These are phyloP conservation scores for Beauveria sp. DNA, from an alignment of 2,329 filamentous ascomycete genomes.

Conservation along the genomic window DNA sequence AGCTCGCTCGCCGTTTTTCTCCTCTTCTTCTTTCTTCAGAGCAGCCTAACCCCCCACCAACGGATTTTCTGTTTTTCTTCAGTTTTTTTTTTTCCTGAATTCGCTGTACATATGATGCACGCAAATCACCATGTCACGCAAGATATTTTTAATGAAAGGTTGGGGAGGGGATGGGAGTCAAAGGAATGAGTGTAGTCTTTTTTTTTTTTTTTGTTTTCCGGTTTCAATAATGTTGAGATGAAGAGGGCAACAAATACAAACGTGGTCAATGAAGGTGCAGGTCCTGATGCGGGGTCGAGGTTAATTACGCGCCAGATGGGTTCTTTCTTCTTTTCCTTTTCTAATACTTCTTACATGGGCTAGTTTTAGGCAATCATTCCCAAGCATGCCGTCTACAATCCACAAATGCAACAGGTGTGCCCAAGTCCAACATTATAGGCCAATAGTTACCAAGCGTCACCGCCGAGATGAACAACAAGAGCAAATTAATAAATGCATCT, in stretches of 20 bases:
- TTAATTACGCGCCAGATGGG: not conserved
- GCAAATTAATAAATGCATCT: constrained; percentile 22
- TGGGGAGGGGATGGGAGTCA: not conserved
- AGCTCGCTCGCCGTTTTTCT: not conserved
- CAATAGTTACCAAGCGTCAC: too few relatives aligned
- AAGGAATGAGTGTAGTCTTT: not conserved
- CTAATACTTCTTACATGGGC: not conserved
- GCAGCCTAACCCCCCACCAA: not conserved
- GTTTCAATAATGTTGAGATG: not conserved
- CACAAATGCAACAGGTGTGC: not conserved
- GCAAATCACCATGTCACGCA: not conserved
- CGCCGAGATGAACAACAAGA: not conserved
- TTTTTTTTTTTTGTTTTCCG: not conserved
- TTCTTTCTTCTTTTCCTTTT: not conserved
- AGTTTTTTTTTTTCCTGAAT: not conserved
- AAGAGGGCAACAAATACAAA: not conserved
- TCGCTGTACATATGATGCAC: constrained; percentile 5
- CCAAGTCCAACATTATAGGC: too few relatives aligned
- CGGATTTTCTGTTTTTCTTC: too few relatives aligned
- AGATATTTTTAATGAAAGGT: constrained; percentile 2
- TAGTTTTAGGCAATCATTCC: too few relatives aligned
- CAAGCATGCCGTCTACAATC: too few relatives aligned
- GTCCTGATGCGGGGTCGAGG: not conserved
- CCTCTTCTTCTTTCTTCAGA: not conserved
- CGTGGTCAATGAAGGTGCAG: not conserved